Evolutionary conservation across 768 basidiomycete species (phyloP).

Genomic region (Clavaria fumosa): DNA sequence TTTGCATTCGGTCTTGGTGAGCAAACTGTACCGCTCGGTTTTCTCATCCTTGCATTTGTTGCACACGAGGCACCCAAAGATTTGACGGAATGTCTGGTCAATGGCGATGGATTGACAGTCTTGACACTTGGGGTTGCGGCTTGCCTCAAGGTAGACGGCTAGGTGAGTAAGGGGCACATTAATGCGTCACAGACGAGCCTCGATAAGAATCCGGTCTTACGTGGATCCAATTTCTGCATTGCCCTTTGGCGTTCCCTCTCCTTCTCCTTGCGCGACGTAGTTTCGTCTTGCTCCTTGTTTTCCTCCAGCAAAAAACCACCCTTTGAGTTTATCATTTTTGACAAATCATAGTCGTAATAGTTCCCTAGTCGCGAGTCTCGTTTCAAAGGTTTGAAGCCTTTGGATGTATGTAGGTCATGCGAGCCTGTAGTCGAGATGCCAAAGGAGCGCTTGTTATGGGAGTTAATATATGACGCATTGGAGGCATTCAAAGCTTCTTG

Average conservation of each 20-base stretch:
- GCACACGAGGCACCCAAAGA: constrained; percentile 79
- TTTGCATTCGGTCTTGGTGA: constrained; percentile 98
- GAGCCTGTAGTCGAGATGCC: constrained; percentile 39
- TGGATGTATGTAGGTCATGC: constrained; percentile 43
- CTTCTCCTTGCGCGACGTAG: constrained; percentile 59
- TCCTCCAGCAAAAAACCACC: constrained; percentile 93
- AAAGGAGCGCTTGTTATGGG: constrained; percentile 65
- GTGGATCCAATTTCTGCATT: constrained; percentile 58
- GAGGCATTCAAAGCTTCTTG: constrained; percentile 31
- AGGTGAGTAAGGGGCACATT: constrained; percentile 2
- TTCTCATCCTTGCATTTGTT: constrained; percentile 78
- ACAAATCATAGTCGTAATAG: constrained; percentile 95
- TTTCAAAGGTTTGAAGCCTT: constrained; percentile 37
- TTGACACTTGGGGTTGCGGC: constrained; percentile 64
- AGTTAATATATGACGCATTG: constrained; percentile 34
- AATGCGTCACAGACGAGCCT: not conserved
- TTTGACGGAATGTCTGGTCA: constrained; percentile 65
- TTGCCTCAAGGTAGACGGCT: constrained; percentile 71
- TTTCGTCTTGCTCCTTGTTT: constrained; percentile 66
- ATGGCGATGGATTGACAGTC: constrained; percentile 86
- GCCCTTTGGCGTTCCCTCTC: constrained; percentile 69
- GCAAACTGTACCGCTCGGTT: constrained; percentile 84
- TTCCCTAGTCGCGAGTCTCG: constrained; percentile 71
- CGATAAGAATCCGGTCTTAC: constrained; percentile 24
- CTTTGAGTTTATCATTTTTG: constrained; percentile 93